Evolutionary conservation across 2,329 filamentous ascomycete species (phyloP).

Genomic region (Pochonia chlamydosporia): DNA sequence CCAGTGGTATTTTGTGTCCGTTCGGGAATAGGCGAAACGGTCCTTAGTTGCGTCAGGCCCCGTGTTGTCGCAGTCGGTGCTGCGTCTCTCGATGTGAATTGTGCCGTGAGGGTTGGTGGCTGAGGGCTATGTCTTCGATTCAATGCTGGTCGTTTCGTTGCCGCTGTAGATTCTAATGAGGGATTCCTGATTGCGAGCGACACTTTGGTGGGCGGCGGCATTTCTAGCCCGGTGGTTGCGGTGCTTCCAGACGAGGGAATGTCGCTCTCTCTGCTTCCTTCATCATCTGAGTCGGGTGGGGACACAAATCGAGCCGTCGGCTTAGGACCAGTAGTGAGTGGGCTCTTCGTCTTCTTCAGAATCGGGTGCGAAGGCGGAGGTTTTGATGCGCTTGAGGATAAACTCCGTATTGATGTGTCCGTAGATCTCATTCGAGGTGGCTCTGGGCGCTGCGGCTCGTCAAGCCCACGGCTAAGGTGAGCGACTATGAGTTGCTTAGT

Average conservation of each 20-base stretch:
- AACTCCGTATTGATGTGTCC: slow-evolving; percentile 15
- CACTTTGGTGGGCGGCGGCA: slow-evolving; percentile 19
- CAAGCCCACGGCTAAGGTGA: slow-evolving; percentile 13
- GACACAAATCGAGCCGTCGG: slow-evolving; percentile 58
- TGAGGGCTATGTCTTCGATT: slow-evolving; percentile 43
- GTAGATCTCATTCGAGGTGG: slow-evolving; percentile 11
- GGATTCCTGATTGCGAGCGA: slow-evolving; percentile 29
- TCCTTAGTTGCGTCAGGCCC: slow-evolving; percentile 14
- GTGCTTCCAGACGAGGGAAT: slow-evolving; percentile 37
- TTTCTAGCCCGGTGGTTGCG: slow-evolving; percentile 23
- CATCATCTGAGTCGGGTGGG: slow-evolving; percentile 43
- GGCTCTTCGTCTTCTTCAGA: slow-evolving; percentile 52
- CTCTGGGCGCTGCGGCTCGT: slow-evolving; percentile 9
- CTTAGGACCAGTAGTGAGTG: slow-evolving; percentile 45
- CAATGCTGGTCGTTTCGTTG: slow-evolving; percentile 40
- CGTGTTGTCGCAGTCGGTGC: neutral
- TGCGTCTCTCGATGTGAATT: neutral
- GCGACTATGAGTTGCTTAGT: slow-evolving; percentile 23
- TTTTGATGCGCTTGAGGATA: slow-evolving; percentile 37
- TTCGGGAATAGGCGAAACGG: slow-evolving; percentile 23
- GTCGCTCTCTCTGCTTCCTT: slow-evolving; percentile 26
- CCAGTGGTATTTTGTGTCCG: slow-evolving; percentile 7
- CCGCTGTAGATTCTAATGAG: slow-evolving; percentile 35
- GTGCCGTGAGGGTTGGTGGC: slow-evolving; percentile 25
- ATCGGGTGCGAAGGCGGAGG: slow-evolving; percentile 50